Evolutionary conservation across 140 eudicot genomes (phyloP), one percentile per base, ranked within the genome.

Genomic region (Cichorium intybus): DNA sequence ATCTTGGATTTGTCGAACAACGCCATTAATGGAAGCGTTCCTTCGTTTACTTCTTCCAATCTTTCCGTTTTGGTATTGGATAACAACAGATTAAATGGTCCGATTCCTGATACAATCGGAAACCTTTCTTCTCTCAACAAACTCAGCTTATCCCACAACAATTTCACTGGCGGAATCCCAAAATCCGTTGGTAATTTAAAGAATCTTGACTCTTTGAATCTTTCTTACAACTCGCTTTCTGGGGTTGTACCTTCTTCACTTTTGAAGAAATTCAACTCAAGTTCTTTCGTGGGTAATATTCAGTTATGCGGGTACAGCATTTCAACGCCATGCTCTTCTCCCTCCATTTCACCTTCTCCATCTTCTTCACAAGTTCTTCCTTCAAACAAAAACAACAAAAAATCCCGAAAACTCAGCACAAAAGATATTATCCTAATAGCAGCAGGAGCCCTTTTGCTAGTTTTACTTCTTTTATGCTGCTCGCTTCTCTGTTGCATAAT

Each of bases 401-500:
- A 39, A 34, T 50, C 24, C 11, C 76, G 88, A 53, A 82, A 81
- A 62, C 76, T 86, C 17, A 93, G 88, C n/a, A 82, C 95, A 10
- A 93, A 86, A 72, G 95, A 93, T 53, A 80, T 89, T 0, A 89
- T 93, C 15, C 94, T 93, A 17, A 93, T 93, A 55, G 89, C 87
- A 31, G 87, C 89, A 0, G 99, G 99, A 4, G 81, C 77, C 29
- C 88, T 93, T 7, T 66, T 89, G 34, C 63, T 87, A 1, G 72
- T 86, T 28, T 39, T 93, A 48, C 83, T 93, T 56, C 48, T 89
- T n/a, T 63, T 93, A 12, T 89, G 95, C 60, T 93, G 97, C 29
- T 50, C 80, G 34, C 77, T 93, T 9, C 78, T 89, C n/a, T 89
- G 95, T 69, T 88, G 86, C 70, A 71, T 89, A 75, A 73, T 93